Percentiles rank a stretch among this genome's conserved stretches.
Conservation (phyloP, 257 asterid genomes). For the Knoxia roxburghii region DNA sequence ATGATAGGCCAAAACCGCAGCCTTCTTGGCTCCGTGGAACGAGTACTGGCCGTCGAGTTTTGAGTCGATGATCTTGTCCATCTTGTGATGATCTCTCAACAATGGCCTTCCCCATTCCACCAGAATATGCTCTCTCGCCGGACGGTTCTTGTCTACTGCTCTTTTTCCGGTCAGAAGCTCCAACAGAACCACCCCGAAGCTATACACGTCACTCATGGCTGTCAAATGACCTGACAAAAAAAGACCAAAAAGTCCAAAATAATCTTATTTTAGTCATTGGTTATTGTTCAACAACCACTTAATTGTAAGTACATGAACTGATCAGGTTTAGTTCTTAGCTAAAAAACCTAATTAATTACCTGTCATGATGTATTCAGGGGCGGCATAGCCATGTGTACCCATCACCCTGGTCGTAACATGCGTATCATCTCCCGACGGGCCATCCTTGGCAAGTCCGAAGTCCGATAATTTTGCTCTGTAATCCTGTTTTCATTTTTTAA, state of each 20-base stretch:
- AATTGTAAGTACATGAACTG: too few relatives aligned
- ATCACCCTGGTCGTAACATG: conserved; percentile 71
- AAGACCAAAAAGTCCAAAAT: not conserved
- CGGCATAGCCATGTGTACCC: conserved; percentile 93
- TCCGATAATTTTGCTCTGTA: conserved; percentile 63
- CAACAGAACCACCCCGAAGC: conserved; percentile 71
- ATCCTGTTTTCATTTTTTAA: conserved; percentile 33
- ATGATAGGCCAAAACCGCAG: conserved; percentile 58
- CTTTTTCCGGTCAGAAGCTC: conserved; percentile 63
- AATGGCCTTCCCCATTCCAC: conserved; percentile 79
- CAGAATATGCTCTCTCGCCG: conserved; percentile 44
- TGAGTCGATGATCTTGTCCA: conserved; percentile 55
- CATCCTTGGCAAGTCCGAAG: conserved; percentile 83
- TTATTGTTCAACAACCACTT: not conserved
- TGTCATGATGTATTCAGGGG: conserved; percentile 86
- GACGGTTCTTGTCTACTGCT: conserved; percentile 52
- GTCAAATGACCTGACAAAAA: conserved; percentile 60
- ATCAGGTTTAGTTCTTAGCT: too few relatives aligned
- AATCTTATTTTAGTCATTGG: not conserved
- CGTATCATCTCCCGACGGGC: conserved; percentile 69
- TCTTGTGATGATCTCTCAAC: conserved; percentile 57
- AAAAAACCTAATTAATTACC: conserved; percentile 36
- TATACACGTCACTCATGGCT: conserved; percentile 63
- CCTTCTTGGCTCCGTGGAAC: conserved; percentile 52
- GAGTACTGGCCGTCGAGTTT: conserved; percentile 76